These are phyloP conservation scores for Vitis hybrid DNA, from an alignment of 177 flowering plant genomes.

Conservation along the genomic window DNA sequence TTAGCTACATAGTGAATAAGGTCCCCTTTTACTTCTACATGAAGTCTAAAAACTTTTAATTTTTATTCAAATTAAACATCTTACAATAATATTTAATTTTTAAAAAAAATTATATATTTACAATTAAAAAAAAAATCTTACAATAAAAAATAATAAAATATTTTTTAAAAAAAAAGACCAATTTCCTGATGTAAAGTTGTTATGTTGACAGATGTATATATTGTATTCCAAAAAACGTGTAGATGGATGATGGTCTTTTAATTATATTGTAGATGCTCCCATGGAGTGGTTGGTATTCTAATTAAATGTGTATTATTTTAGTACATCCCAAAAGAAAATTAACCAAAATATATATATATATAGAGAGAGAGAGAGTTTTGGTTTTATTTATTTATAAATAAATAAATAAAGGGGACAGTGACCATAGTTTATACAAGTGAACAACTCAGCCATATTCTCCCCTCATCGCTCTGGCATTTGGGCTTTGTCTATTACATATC, in stretches of 20 bases:
- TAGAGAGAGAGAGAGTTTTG: neutral
- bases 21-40: too few species aligned
- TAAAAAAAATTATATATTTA: too few species aligned
- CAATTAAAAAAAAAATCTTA: too few species aligned
- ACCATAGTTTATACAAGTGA: conserved; percentile 16
- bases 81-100: too few species aligned
- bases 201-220: too few species aligned
- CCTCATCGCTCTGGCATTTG: conserved; percentile 12
- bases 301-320: neutral
- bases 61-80: too few species aligned
- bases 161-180: too few species aligned
- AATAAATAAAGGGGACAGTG: neutral
- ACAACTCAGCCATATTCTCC: conserved; percentile 28
- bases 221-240: too few species aligned
- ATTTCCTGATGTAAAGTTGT: too few species aligned
- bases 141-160: too few species aligned
- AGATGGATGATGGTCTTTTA: neutral
- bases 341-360: neutral
- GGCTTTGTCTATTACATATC: neutral
- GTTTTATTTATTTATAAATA: neutral
- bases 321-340: neutral
- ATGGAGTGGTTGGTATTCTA: neutral
- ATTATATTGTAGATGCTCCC: neutral
- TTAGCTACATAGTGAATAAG: too few species aligned
- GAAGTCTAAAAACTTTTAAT: too few species aligned